A percentile compares a stretch with the other conserved stretches of the same genome.
phyloP scores from a whole-genome alignment of 371 early-diverging fungal species.

The Rhizopus microsporus region DNA sequence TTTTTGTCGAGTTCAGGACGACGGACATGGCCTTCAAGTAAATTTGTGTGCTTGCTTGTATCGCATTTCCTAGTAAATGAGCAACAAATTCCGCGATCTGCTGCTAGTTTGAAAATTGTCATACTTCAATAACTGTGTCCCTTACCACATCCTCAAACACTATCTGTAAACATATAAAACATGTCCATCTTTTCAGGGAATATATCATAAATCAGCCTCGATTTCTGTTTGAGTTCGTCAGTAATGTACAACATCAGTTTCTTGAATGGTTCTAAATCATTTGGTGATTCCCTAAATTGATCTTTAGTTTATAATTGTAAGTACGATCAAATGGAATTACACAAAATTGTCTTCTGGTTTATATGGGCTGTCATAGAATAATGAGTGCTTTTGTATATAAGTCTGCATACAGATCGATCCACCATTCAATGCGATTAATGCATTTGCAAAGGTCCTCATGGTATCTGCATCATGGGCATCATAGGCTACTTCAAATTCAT shows the following conservation, averaged over 20 bases:
- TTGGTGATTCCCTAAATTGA: slow-evolving; percentile 21
- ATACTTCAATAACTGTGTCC: neutral
- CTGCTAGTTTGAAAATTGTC: neutral
- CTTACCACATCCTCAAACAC: slow-evolving; percentile 71
- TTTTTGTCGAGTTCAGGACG: slow-evolving; percentile 23
- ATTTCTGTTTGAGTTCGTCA: slow-evolving; percentile 64
- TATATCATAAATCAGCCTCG: slow-evolving; percentile 63
- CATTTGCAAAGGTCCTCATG: slow-evolving; percentile 74
- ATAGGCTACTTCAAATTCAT: slow-evolving; percentile 82
- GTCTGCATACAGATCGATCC: slow-evolving; percentile 77
- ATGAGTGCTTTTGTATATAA: slow-evolving; percentile 82
- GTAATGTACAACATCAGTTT: slow-evolving; percentile 48
- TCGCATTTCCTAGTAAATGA: slow-evolving; percentile 41
- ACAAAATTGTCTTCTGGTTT: slow-evolving; percentile 61
- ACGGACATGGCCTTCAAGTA: slow-evolving; percentile 42
- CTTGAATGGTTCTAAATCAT: slow-evolving; percentile 42
- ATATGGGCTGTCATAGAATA: slow-evolving; percentile 81
- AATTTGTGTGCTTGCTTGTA: slow-evolving; percentile 25
- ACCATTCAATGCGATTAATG: slow-evolving; percentile 75
- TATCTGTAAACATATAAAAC: slow-evolving; percentile 58
- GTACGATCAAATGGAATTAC: slow-evolving; percentile 25
- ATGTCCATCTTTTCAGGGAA: slow-evolving; percentile 69
- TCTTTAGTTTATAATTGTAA: neutral
- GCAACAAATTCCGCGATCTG: slow-evolving; percentile 53
- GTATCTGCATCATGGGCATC: slow-evolving; percentile 63